Evolutionary conservation across 2,329 filamentous ascomycete species (phyloP).

Genomic region (Arthrocladium fulminans): DNA sequence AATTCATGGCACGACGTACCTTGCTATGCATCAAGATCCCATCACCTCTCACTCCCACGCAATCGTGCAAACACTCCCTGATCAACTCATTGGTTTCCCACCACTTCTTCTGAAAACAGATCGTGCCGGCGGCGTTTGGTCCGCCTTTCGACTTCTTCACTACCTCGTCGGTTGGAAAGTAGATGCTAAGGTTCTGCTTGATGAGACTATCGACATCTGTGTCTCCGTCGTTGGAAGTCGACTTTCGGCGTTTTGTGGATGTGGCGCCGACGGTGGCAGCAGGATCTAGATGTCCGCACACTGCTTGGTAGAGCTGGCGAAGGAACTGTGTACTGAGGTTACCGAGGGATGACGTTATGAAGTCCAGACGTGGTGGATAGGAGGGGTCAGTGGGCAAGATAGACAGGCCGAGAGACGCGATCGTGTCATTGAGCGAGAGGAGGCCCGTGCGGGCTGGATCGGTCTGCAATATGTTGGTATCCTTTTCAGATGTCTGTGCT

Average conservation of each 20-base stretch:
- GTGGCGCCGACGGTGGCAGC: constrained; percentile 14
- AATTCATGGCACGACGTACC: constrained; percentile 43
- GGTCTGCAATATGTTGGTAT: neutral
- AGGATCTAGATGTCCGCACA: constrained; percentile 33
- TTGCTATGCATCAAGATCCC: constrained; percentile 87
- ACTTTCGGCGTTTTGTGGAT: constrained; percentile 17
- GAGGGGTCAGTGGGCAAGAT: constrained; percentile 1
- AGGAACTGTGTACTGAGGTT: constrained; percentile 46
- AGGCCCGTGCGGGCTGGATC: constrained; percentile 5
- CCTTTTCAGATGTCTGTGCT: neutral
- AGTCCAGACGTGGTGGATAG: constrained; percentile 16
- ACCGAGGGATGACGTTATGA: constrained; percentile 65
- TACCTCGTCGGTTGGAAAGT: constrained; percentile 69
- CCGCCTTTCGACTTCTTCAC: constrained; percentile 58
- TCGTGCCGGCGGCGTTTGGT: constrained; percentile 61
- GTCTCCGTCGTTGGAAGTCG: constrained; percentile 26
- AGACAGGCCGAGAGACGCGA: constrained; percentile 4
- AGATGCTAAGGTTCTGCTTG: constrained; percentile 56
- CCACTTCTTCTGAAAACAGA: constrained; percentile 67
- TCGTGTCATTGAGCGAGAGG: neutral
- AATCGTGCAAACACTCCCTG: constrained; percentile 61
- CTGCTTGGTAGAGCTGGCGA: constrained; percentile 39
- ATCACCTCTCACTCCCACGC: constrained; percentile 53
- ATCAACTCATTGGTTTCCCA: constrained; percentile 65
- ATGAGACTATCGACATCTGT: constrained; percentile 19